phyloP scores from a whole-genome alignment of 495 filamentous ascomycete genomes.

The Usnea hakonensis region DNA sequence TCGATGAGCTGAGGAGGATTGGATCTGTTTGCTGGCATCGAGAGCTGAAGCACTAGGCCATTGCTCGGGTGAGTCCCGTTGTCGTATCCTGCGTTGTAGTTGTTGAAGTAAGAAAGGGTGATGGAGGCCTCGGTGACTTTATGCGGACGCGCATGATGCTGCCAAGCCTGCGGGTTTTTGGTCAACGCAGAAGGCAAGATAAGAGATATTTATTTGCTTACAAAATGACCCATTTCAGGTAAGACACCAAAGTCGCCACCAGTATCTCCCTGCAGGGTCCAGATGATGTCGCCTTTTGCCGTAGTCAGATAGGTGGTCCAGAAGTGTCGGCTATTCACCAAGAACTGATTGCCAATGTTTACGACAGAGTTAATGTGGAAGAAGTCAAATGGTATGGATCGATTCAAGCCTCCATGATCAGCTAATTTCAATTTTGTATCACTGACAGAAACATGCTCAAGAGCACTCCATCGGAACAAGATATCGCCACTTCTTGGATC shows the following conservation, averaged over 20 bases:
- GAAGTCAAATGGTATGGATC: constrained; percentile 35
- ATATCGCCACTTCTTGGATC: constrained; percentile 37
- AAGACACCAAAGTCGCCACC: constrained; percentile 36
- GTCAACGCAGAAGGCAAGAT: not conserved
- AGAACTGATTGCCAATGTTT: constrained; percentile 34
- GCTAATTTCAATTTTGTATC: not conserved
- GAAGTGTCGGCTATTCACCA: constrained; percentile 33
- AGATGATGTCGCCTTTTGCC: constrained; percentile 34
- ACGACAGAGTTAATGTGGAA: constrained; percentile 44
- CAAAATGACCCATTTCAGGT: constrained; percentile 20
- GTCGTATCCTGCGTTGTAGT: constrained; percentile 28
- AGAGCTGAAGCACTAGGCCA: constrained; percentile 24
- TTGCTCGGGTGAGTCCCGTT: constrained; percentile 23
- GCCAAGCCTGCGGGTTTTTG: constrained; percentile 22
- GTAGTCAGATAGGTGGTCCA: constrained; percentile 33
- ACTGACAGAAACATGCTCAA: constrained; percentile 27
- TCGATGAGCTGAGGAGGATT: constrained; percentile 3
- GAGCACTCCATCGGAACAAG: constrained; percentile 38
- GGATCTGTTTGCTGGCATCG: constrained; percentile 16
- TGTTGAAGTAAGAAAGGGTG: constrained; percentile 35
- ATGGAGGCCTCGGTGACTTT: constrained; percentile 27
- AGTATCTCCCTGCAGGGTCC: constrained; percentile 38
- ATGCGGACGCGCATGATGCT: constrained; percentile 35
- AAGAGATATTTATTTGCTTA: not conserved
- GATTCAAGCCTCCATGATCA: constrained; percentile 15